These are phyloP conservation scores for Botryosphaeria agaves DNA, from an alignment of 2,329 filamentous ascomycete species.

Conservation along the genomic window DNA sequence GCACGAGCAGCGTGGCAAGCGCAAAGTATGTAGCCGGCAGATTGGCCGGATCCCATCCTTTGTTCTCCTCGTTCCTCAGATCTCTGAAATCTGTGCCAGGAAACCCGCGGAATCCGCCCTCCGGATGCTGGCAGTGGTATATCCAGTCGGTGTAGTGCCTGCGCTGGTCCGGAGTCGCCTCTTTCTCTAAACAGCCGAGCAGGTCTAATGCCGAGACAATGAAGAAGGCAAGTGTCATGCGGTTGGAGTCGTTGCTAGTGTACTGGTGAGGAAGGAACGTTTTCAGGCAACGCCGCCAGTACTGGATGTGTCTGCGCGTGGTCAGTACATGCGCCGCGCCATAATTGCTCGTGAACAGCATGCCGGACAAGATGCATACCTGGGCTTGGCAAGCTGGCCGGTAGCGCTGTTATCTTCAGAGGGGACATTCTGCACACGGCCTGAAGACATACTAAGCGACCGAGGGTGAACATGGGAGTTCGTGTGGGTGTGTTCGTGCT, in stretches of 20 bases:
- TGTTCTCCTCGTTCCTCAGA: slow-evolving; percentile 31
- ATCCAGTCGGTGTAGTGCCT: slow-evolving; percentile 55
- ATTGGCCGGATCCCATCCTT: slow-evolving; percentile 57
- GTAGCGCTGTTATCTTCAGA: no score
- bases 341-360: no score
- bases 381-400: no score
- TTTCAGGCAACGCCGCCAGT: slow-evolving; percentile 81
- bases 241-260: slow-evolving; percentile 76
- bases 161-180: slow-evolving; percentile 36
- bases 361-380: no score
- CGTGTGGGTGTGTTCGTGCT: no score
- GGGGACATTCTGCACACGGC: no score
- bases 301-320: slow-evolving; percentile 51
- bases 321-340: no score
- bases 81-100: slow-evolving; percentile 45
- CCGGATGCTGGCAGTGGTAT: slow-evolving; percentile 66
- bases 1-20: slow-evolving; percentile 50
- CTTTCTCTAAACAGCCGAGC: slow-evolving; percentile 43
- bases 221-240: slow-evolving; percentile 81
- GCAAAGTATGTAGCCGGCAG: slow-evolving; percentile 83
- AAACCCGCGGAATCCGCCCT: slow-evolving; percentile 78
- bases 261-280: slow-evolving; percentile 68
- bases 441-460: no score
- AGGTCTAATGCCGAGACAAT: slow-evolving; percentile 73
- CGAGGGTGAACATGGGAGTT: no score